Percentiles rank a stretch among this genome's conserved stretches.
Evolutionary conservation across 768 basidiomycete species (phyloP).

Genomic region (Heimioporus sp.): DNA sequence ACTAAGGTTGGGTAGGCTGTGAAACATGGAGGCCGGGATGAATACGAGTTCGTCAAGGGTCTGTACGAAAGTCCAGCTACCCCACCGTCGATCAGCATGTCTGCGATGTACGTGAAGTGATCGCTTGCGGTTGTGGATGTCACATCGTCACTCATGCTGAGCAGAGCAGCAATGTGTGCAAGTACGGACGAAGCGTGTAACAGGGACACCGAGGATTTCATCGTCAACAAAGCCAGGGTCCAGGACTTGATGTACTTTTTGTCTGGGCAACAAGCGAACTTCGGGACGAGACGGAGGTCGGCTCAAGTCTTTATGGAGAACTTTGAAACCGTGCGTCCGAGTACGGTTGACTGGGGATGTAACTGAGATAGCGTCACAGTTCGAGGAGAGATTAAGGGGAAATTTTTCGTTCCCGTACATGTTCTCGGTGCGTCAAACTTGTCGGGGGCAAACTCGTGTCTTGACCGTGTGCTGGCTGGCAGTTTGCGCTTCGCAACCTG

Average conservation of each 20-base stretch:
- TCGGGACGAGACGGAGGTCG: conserved; percentile 49
- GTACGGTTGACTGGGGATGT: background rate
- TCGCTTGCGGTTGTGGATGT: background rate
- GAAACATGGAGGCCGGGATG: conserved; percentile 65
- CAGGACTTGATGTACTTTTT: conserved; percentile 69
- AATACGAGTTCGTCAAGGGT: conserved; percentile 70
- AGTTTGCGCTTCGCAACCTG: conserved; percentile 45
- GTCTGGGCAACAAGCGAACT: conserved; percentile 55
- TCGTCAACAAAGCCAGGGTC: conserved; percentile 50
- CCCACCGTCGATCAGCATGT: conserved; percentile 60
- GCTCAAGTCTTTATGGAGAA: conserved; percentile 67
- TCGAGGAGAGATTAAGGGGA: conserved; percentile 68
- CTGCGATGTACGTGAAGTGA: conserved; percentile 56
- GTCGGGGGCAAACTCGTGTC: background rate
- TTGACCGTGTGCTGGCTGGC: conserved; percentile 11
- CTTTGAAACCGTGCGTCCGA: conserved; percentile 54
- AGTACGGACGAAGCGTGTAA: conserved; percentile 56
- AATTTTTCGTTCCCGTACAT: conserved; percentile 58
- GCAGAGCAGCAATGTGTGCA: conserved; percentile 63
- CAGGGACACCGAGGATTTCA: conserved; percentile 60
- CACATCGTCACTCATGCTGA: background rate
- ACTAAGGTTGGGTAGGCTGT: conserved; percentile 50
- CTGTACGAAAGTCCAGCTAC: conserved; percentile 73
- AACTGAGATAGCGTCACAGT: conserved; percentile 31
- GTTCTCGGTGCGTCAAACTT: conserved; percentile 43